Evolutionary conservation across 1,284 basidiomycete species (phyloP), one percentile per base, ranked within the genome.

Genomic region (Boletus smithii): DNA sequence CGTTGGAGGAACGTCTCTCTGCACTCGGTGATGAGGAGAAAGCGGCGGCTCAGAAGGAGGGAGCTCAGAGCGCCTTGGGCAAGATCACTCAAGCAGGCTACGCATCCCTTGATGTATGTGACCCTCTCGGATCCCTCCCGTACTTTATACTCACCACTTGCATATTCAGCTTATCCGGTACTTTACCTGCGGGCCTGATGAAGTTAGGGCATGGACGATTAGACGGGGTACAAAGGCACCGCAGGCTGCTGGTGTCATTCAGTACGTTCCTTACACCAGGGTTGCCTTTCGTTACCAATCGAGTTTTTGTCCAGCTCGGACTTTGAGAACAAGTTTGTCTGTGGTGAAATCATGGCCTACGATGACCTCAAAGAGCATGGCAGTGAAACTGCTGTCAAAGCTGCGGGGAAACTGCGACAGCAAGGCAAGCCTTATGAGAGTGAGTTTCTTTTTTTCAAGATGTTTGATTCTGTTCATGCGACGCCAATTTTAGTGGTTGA

Each of bases 291-390:
- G 52, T 55, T 56, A 2, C 20, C 13, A 24, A 45, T 57, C 41
- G 50, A 47, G 34, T 24, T 32, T 30, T 18, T 13, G 43, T 13
- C 9, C 56, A 88, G 85, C 73, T 84, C 91, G 36, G 93, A 95
- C 71, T 95, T 95, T 65, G 91, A 98, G 74, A 91, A 95, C 69
- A 97, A 97, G 73, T 98, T 99, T 61, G 91, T 99, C n/a, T 99
- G 95, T 61, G 97, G 95, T 71, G 95, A 99, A 72, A 97, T 99
- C 66, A 97, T 98, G 91, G 65, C 84, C 4, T 97, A 86, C 62
- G 83, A 85, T 0, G 97, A 98, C 66, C 75, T 99, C 55, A 89
- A 89, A 66, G 93, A 97, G 70, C 75, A 94, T 61, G 95, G 94
- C 13, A 88, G 84, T 54, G 97, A 99, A 75, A 57, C 80, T 4